Base-by-base conservation (phyloP, 1,284 basidiomycete genomes). In the Prillingera fragicola region DNA sequence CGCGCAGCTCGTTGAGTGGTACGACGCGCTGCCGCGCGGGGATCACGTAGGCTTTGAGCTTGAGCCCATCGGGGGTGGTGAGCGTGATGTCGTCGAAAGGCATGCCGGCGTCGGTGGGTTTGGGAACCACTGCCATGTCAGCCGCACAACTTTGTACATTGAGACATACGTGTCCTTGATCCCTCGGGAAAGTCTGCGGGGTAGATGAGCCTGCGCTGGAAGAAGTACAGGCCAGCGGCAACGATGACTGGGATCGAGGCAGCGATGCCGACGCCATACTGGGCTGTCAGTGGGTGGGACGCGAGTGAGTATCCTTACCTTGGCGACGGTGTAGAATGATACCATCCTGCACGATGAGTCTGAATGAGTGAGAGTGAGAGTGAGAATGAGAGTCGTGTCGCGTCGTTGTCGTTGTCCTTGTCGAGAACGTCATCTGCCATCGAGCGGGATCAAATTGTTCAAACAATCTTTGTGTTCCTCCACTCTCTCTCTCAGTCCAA, bases 181-280 rank as follows among this genome's bases (percentile, higher is more conserved):
- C 87, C 87, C 18, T 80, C 77, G 10, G 88, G 88, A 56, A 85
- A 84, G n/a, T 84, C 81, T 21, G 87, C 82, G 0, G 89, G 90
- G 64, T 94, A 94, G 63, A 94, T 91, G 40, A 94, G 75, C 52
- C 79, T 84, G 62, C 83, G 84, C 67, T 94, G 89, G 28, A 87
- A 90, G 62, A 83, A 87, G 25, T 87, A 77, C 28, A 91, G 74
- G 7, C 84, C 84, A 32, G 80, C 77, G 44, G 82, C 84, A 80
- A 65, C 32, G 6, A 66, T 24, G 21, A 55, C 50, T 4, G 59
- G 46, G 17, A 56, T 52, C 2, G 48, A 42, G 22, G 51, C 50
- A 9, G 55, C 52, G 12, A 60, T 48, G 21, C 64, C 66, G 12
- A 59, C 51, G 17, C 53, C 49, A 45, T 66, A 67, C 67, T 70